phyloP scores from a whole-genome alignment of 164 flowering plant genomes.

The Nymphaea colorata region DNA sequence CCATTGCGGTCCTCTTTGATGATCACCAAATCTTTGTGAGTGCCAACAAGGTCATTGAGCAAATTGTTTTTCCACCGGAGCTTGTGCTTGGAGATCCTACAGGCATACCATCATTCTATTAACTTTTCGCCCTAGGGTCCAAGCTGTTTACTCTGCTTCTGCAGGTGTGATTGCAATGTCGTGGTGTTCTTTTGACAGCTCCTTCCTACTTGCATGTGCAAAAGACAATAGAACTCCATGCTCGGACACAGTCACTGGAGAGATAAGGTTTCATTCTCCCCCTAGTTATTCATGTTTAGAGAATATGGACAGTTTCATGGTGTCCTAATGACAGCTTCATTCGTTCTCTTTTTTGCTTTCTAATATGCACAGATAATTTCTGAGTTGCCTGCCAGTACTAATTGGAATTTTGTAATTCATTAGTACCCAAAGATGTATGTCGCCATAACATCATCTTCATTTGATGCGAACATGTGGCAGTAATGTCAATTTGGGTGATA shows the following conservation, averaged over 20 bases:
- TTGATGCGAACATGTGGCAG: slow-evolving; percentile 97
- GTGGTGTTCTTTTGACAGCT: slow-evolving; percentile 89
- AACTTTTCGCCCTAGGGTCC: no score
- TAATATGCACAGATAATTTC: slow-evolving; percentile 48
- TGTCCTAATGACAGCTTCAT: no score
- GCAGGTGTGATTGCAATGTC: slow-evolving; percentile 96
- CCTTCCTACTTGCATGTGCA: slow-evolving; percentile 86
- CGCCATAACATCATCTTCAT: slow-evolving; percentile 87
- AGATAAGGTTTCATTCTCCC: no score
- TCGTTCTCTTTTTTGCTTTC: background rate
- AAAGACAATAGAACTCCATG: slow-evolving; percentile 95
- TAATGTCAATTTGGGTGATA: no score
- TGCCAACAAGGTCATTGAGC: no score
- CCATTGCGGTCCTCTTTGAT: no score
- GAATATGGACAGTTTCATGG: no score
- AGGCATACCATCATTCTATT: no score
- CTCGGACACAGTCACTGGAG: slow-evolving; percentile 80
- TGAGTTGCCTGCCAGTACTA: slow-evolving; percentile 81
- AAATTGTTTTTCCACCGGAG: no score
- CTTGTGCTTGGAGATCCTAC: no score
- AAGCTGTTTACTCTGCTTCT: background rate
- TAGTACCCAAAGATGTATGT: slow-evolving; percentile 97
- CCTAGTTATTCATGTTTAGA: no score
- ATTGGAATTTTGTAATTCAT: slow-evolving; percentile 94
- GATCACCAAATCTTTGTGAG: no score